phyloP scores from a whole-genome alignment of 164 flowering plant genomes.

The Annona cherimola region DNA sequence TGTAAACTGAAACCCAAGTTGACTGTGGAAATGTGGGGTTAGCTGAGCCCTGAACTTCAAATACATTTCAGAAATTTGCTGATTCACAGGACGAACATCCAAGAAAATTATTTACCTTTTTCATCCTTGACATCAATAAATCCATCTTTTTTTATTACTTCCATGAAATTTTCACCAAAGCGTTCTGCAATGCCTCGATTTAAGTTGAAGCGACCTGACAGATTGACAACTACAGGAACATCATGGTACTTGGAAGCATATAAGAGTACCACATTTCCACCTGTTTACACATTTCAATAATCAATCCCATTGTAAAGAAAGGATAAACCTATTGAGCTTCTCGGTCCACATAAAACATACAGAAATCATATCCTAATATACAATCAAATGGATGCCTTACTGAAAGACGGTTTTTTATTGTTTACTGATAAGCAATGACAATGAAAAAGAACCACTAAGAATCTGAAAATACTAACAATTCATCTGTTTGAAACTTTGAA shows the following conservation, averaged over 20 bases:
- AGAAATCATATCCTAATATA: neutral
- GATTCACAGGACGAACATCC: neutral
- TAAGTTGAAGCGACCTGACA: slow-evolving; percentile 77
- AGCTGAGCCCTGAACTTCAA: neutral
- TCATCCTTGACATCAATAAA: slow-evolving; percentile 52
- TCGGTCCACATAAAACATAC: neutral
- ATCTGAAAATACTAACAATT: neutral
- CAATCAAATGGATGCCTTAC: neutral
- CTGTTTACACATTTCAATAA: slow-evolving; percentile 25
- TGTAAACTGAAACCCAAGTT: too few relatives aligned
- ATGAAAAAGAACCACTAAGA: neutral
- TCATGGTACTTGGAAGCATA: slow-evolving; percentile 86
- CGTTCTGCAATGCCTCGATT: slow-evolving; percentile 55
- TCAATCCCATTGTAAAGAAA: neutral
- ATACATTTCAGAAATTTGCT: neutral
- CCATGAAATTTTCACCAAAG: slow-evolving; percentile 50
- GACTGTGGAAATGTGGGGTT: neutral
- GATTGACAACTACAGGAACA: slow-evolving; percentile 49
- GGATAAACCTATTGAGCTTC: neutral
- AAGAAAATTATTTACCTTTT: slow-evolving; percentile 33
- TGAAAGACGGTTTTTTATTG: too few relatives aligned
- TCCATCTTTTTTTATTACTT: slow-evolving; percentile 60
- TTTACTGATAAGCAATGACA: neutral
- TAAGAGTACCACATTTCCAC: slow-evolving; percentile 73
- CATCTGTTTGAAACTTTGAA: neutral